phyloP scores from a whole-genome alignment of 495 filamentous ascomycete species.

The Trichoderma parareesei region DNA sequence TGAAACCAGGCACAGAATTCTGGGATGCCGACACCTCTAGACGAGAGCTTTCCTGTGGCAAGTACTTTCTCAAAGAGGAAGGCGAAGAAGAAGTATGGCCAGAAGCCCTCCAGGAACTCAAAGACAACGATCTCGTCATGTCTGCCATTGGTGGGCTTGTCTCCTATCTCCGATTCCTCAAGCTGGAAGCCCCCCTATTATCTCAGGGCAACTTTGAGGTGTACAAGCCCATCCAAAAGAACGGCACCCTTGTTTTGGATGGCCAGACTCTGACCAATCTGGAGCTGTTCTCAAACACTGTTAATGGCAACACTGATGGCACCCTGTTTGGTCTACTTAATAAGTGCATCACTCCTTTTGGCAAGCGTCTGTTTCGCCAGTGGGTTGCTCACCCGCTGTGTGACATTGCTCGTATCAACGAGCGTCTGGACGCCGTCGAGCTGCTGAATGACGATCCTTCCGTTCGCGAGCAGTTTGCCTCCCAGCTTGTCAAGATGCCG shows the following conservation, averaged over 20 bases:
- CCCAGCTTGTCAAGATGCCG: constrained; percentile 80
- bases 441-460: constrained; percentile 74
- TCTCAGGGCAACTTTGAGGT: constrained; percentile 84
- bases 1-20: constrained; percentile 86
- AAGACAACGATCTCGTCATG: constrained; percentile 76
- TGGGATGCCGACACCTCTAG: constrained; percentile 77
- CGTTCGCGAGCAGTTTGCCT: constrained; percentile 73
- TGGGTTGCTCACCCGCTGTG: constrained; percentile 97
- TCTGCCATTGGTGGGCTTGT: constrained; percentile 87
- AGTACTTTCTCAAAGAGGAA: constrained; percentile 67
- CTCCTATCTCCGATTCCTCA: constrained; percentile 78
- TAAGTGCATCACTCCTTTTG: constrained; percentile 91
- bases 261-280: constrained; percentile 96
- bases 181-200: constrained; percentile 81
- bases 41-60: constrained; percentile 71
- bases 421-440: constrained; percentile 92
- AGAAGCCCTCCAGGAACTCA: constrained; percentile 58
- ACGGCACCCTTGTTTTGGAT: constrained; percentile 86
- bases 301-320: constrained; percentile 74
- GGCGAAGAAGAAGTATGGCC: constrained; percentile 69
- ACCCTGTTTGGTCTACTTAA: constrained; percentile 89
- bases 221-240: constrained; percentile 92
- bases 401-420: constrained; percentile 79
- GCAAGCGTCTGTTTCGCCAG: constrained; percentile 91
- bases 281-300: constrained; percentile 91